A percentile compares a stretch with the other conserved stretches of the same genome.
Conservation (phyloP, 2,329 filamentous ascomycete genomes). For the Neoarthrinium moseri region DNA sequence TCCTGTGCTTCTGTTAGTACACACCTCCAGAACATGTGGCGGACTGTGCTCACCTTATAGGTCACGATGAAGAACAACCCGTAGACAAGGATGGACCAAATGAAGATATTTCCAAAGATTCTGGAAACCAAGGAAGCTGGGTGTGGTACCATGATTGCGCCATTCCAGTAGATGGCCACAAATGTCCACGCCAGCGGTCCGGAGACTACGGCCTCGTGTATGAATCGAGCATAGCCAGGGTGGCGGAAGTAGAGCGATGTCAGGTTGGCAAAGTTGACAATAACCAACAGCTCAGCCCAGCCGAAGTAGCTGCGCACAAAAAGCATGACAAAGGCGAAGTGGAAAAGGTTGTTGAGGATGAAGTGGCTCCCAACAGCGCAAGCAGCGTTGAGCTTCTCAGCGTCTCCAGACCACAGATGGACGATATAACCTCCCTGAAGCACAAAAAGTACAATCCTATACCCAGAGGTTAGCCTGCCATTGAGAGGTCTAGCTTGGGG, state of each 20-base stretch:
- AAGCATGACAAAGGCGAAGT: conserved; percentile 79
- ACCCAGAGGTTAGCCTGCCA: no score
- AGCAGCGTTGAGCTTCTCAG: conserved; percentile 63
- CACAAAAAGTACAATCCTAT: conserved; percentile 70
- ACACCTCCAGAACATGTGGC: no score
- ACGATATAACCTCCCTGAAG: conserved; percentile 74
- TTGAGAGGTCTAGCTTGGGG: no score
- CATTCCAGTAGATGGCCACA: conserved; percentile 85
- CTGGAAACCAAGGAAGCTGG: conserved; percentile 66
- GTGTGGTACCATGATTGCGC: conserved; percentile 76
- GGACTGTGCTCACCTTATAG: conserved; percentile 58
- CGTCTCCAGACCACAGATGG: conserved; percentile 70
- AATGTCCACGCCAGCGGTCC: conserved; percentile 85
- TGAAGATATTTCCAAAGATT: conserved; percentile 81
- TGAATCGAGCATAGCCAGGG: conserved; percentile 66
- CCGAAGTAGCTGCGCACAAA: conserved; percentile 76
- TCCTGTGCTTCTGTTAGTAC: conserved; percentile 39
- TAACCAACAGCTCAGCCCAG: conserved; percentile 72
- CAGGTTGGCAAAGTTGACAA: conserved; percentile 82
- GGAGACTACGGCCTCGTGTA: conserved; percentile 73
- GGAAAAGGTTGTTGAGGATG: conserved; percentile 80
- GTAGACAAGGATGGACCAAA: conserved; percentile 79
- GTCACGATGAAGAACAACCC: conserved; percentile 72
- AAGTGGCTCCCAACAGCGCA: conserved; percentile 81
- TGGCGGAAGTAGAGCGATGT: conserved; percentile 78